Evolutionary conservation across 768 basidiomycete species (phyloP), one percentile per base, ranked within the genome.

Genomic region (Agaricus bisporus): DNA sequence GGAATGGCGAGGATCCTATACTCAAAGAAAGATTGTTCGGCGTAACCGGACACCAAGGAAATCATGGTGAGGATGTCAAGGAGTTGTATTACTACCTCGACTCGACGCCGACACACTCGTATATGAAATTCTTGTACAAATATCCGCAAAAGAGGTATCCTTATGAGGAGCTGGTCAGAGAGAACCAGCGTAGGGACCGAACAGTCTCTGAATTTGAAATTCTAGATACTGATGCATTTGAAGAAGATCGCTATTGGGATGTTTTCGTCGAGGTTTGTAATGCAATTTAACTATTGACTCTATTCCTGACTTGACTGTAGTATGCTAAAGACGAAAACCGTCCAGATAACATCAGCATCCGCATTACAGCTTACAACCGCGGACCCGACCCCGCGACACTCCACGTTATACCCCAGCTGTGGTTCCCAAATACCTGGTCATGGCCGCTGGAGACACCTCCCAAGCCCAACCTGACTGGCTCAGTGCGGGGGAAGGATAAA

Each of bases 41-140:
- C 57, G 86, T 95, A 50, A 98, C 95, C 39, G 94, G 94, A 6
- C 91, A 94, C 64, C 88, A 99, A 73, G 95, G 97, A 43, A 99
- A 99, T 66, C 97, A 99, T 68, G 97, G 97, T 58, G 97, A 99
- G 70, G 97, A 99, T 65, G 94, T 95, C 73, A 98, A 98, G 70
- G 97, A 99, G 65, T 74, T 98, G 26, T 99, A 99, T 69, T 99
- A 95, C 67, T 99, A 99, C 69, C 81, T 99, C 56, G 97, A 98
- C 68, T 95, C 92, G 36, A 98, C 97, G 1, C 97, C 97, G 36
- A 98, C 97, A 1, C 97, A 99, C 64, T 97, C 95, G 5, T 99
- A 98, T 79, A 98, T 99, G 97, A 99, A 99, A 69, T 98, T 91
- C 70, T 73, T 98, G 53, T 99, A 99, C 82, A 99, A 99, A 68